Percentiles rank a stretch among this genome's conserved stretches.
These are phyloP conservation scores for Chalaropsis ovoidea DNA, from an alignment of 2,329 filamentous ascomycete genomes.

Conservation along the genomic window DNA sequence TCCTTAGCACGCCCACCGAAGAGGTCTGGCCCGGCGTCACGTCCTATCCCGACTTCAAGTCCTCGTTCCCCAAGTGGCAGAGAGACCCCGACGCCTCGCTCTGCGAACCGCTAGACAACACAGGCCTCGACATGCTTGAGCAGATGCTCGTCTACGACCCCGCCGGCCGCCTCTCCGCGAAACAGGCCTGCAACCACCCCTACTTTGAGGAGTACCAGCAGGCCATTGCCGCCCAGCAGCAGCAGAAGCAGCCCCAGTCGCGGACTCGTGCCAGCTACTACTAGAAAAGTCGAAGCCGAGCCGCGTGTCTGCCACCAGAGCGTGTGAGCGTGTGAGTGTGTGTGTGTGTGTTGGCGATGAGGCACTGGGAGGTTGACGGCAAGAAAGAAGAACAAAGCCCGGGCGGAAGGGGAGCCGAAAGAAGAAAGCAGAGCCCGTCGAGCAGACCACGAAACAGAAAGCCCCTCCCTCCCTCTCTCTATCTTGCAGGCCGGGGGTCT, in stretches of 20 bases:
- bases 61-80: conserved; percentile 84
- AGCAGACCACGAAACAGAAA: neutral
- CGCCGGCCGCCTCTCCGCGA: conserved; percentile 75
- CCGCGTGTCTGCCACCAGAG: conserved; percentile 32
- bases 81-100: conserved; percentile 56
- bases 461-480: neutral
- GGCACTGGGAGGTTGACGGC: conserved; percentile 14
- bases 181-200: conserved; percentile 72
- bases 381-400: neutral
- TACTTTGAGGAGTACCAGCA: conserved; percentile 51
- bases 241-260: conserved; percentile 2
- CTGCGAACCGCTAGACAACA: conserved; percentile 62
- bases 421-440: neutral
- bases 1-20: conserved; percentile 76
- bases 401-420: neutral
- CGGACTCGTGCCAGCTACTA: conserved; percentile 14
- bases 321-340: conserved; percentile 31
- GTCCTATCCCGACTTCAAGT: conserved; percentile 89
- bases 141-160: conserved; percentile 78
- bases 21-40: conserved; percentile 80
- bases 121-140: conserved; percentile 57
- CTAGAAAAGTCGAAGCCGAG: conserved; percentile 34
- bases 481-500: neutral
- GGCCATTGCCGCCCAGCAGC: conserved; percentile 10
- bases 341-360: conserved; percentile 38